Base-by-base conservation (phyloP, 2,329 filamentous ascomycete genomes). In the Pseudogymnoascus sp. region DNA sequence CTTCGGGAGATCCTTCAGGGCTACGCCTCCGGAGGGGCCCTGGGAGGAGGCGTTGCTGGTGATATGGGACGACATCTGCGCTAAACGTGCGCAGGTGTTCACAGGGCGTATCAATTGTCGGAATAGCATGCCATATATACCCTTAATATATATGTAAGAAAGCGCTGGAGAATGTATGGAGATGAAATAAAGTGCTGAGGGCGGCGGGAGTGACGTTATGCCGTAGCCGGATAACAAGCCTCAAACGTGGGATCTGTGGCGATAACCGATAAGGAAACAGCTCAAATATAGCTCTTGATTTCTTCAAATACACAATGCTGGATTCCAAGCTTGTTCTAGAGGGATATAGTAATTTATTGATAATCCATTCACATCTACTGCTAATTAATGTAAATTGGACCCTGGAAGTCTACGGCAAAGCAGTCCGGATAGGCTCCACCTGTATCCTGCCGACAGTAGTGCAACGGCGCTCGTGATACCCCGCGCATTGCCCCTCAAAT, bases 1-100 rank as follows among this genome's bases (percentile, higher is more conserved):
- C 72, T 87, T 88, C 40, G 85, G 84, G 14, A 88, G 77, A 61
- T 84, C 80, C 68, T 78, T 77, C 60, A 88, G 75, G 16, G 76
- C 69, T 36, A 60, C 68, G 10, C 71, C 16, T 45, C 66, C 63
- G 16, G 70, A 65, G 12, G 64, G 51, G 54, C 64, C 64, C 57
- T 68, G 70, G 10, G 62, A 61, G 18, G 62, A 66, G 18, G 64
- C 67, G 61, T 64, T 62, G 29, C 60, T 68, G 4, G 74, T 75
- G 40, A 79, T 64, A 65, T 80, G 78, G 26, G 76, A 75, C 51
- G 75, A 73, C 78, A 81, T 81, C 70, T 78, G 77, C 60, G 70
- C 69, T 57, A 80, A 71, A 68, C 77, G 77, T 66, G 72, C 69
- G 73, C 67, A 71, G 68, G 71, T 69, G 70, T 70, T 51, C 16